Evolutionary conservation across 2,329 filamentous ascomycete species (phyloP), one percentile per base, ranked within the genome.

Genomic region (Colletotrichum shisoi): DNA sequence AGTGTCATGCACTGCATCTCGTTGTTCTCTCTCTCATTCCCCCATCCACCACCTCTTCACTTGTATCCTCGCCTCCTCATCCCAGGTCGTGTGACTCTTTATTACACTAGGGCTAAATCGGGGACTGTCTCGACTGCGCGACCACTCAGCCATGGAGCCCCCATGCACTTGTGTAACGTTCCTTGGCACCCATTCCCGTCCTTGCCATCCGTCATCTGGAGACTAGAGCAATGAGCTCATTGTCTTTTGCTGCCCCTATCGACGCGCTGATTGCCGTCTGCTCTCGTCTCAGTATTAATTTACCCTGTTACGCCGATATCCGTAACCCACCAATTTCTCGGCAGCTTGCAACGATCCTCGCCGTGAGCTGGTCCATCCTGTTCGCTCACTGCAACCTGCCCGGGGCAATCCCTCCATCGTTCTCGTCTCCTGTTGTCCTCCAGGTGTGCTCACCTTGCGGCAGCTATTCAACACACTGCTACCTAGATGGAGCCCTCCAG

Each of bases 141-240:
- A 56, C 61, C 54, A 59, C 60, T 34, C 61, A 64, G 44, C 54
- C 61, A 68, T 60, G 65, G 65, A 64, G 49, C 42, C 48, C 56
- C 61, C 65, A 68, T 65, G 62, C 56, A 65, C 27, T 46, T 56
- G 65, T 60, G 65, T 45, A 65, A 68, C 65, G 49, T 65, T 65
- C 60, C 61, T 65, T 65, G 61, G 61, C 61, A 60, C 12, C 54
- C 42, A 59, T 62, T 60, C 54, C 54, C 21, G 49, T 24, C 39
- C 24, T 56, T 49, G 49, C 65, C 54, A 39, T 40, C 61, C 65
- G n/a, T 56, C 54, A 60, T 60, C 61, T 48, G 40, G 12, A 51
- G 61, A 61, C 56, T 48, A 40, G 12, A 51, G 60, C 64, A 59
- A 60, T 64, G 61, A 59, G 61, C 64, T 59, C 61, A 67, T 59